Conservation (phyloP, 1,284 basidiomycete genomes). For the Malassezia yamatoensis region DNA sequence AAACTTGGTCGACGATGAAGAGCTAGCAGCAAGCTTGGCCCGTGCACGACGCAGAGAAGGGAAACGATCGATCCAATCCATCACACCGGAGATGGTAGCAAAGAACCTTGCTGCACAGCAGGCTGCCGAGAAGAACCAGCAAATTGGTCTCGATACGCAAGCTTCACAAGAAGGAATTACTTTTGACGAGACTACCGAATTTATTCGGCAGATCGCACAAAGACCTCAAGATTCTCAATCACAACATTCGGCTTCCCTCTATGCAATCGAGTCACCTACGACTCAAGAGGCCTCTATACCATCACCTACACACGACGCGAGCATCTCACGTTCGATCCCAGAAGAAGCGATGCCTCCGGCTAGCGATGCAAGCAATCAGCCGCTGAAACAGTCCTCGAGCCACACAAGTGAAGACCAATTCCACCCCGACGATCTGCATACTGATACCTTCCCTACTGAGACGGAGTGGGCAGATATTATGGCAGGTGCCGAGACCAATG, state of each 20-base stretch:
- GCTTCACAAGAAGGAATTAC: conserved; percentile 53
- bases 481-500: neutral
- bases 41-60: conserved; percentile 71
- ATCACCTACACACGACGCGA: too few species aligned
- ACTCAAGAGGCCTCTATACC: too few species aligned
- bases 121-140: conserved; percentile 54
- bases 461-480: neutral
- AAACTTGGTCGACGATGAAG: conserved; percentile 93
- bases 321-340: too few species aligned
- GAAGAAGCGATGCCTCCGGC: too few species aligned
- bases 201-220: conserved; percentile 74
- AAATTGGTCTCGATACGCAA: conserved; percentile 49
- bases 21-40: conserved; percentile 84
- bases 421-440: too few species aligned
- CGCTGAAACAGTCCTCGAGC: too few species aligned
- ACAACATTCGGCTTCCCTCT: too few species aligned
- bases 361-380: too few species aligned
- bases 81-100: conserved; percentile 75
- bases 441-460: neutral
- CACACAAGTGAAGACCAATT: too few species aligned
- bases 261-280: too few species aligned
- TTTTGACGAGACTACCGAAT: conserved; percentile 95
- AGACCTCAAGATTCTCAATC: conserved; percentile 1
- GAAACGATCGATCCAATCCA: conserved; percentile 61
- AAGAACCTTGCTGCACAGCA: conserved; percentile 56